Evolutionary conservation across 768 basidiomycete genomes (phyloP).

Genomic region (Dictyophora rubrovolvata): DNA sequence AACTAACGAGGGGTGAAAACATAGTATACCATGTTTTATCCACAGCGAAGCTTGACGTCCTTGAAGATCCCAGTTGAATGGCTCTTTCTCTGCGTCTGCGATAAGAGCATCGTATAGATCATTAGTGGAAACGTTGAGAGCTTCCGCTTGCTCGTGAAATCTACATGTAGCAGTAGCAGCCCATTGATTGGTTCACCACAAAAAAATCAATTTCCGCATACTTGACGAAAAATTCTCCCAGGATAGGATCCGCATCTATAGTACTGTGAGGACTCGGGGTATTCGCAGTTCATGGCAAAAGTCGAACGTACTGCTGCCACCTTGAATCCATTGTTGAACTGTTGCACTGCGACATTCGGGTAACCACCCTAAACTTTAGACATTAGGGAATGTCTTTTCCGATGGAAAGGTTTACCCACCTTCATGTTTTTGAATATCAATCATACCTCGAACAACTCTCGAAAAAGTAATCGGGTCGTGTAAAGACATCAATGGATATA

Average conservation of each 20-base stretch:
- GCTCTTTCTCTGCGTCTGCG: slow-evolving; percentile 47
- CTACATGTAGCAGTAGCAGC: slow-evolving; percentile 20
- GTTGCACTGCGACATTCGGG: slow-evolving; percentile 56
- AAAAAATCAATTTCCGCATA: slow-evolving; percentile 17
- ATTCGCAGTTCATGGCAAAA: neutral
- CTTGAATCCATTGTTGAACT: slow-evolving; percentile 33
- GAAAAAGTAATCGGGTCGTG: slow-evolving; percentile 53
- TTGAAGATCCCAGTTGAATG: slow-evolving; percentile 53
- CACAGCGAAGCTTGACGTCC: slow-evolving; percentile 48
- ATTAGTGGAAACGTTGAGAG: slow-evolving; percentile 36
- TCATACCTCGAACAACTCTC: slow-evolving; percentile 51
- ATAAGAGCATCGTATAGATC: slow-evolving; percentile 48
- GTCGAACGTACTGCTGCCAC: slow-evolving; percentile 11
- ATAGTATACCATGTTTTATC: slow-evolving; percentile 40
- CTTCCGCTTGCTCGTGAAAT: slow-evolving; percentile 38
- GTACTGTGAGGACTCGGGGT: neutral
- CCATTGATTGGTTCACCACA: neutral
- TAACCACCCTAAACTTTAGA: slow-evolving; percentile 41
- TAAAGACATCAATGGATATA: slow-evolving; percentile 53
- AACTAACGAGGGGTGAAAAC: neutral
- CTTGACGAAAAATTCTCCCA: slow-evolving; percentile 60
- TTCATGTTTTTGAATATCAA: slow-evolving; percentile 58
- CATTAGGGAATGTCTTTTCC: neutral
- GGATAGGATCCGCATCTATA: slow-evolving; percentile 41
- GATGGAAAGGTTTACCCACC: slow-evolving; percentile 23